These are phyloP conservation scores for Clitopilus passeckerianus DNA, from an alignment of 768 basidiomycete genomes.

Conservation along the genomic window DNA sequence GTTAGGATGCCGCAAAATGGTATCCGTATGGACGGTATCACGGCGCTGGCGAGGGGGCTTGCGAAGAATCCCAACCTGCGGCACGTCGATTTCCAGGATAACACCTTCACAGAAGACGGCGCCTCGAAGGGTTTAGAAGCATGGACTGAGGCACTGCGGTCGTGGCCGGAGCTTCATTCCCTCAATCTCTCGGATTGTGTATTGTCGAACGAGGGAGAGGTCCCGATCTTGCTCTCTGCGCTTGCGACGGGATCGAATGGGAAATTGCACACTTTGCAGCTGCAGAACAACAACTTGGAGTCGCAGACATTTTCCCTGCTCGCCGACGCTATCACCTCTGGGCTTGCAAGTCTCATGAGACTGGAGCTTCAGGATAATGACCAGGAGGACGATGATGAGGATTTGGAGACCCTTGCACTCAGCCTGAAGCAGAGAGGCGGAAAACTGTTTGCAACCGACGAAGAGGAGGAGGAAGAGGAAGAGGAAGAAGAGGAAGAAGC, in stretches of 20 bases:
- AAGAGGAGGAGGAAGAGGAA: slow-evolving; percentile 79
- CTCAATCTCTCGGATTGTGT: slow-evolving; percentile 93
- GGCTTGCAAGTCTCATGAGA: slow-evolving; percentile 52
- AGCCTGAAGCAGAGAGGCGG: slow-evolving; percentile 64
- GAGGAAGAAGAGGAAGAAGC: slow-evolving; percentile 44
- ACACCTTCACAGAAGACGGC: slow-evolving; percentile 69
- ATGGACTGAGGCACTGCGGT: slow-evolving; percentile 60
- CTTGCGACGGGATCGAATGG: slow-evolving; percentile 69
- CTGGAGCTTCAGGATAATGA: slow-evolving; percentile 94
- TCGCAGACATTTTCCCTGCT: slow-evolving; percentile 61
- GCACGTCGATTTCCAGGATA: slow-evolving; percentile 90
- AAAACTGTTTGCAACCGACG: slow-evolving; percentile 62
- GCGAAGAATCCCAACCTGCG: slow-evolving; percentile 59
- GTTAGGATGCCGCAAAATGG: slow-evolving; percentile 98
- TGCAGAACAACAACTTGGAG: slow-evolving; percentile 93
- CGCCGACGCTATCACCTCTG: slow-evolving; percentile 56
- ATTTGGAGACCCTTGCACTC: slow-evolving; percentile 46
- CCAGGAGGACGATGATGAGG: slow-evolving; percentile 69
- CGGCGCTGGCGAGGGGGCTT: slow-evolving; percentile 71
- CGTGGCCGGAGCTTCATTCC: slow-evolving; percentile 68
- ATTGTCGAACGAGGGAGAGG: slow-evolving; percentile 75
- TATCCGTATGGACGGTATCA: slow-evolving; percentile 89
- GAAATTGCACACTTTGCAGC: slow-evolving; percentile 67
- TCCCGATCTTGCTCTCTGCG: slow-evolving; percentile 57
- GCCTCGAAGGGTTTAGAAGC: slow-evolving; percentile 43